A percentile compares a stretch with the other conserved stretches of the same genome.
phyloP scores from a whole-genome alignment of 2,329 filamentous ascomycete species.

The Huntiella moniliformis region DNA sequence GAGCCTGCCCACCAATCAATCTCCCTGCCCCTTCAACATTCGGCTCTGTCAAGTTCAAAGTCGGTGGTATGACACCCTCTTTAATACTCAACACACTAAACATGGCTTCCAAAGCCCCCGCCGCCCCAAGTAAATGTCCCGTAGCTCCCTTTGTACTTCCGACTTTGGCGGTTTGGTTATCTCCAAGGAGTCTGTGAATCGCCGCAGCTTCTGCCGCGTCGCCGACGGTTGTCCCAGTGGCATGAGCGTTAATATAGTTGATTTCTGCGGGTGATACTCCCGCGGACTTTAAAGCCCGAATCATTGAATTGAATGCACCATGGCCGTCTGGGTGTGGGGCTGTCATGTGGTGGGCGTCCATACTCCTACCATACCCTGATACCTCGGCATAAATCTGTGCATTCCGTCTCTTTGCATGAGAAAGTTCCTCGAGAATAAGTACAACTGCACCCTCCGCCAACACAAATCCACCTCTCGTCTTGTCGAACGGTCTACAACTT shows the following conservation, averaged over 20 bases:
- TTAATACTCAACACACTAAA: conserved; percentile 65
- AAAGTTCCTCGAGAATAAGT: conserved; percentile 70
- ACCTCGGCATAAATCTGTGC: conserved; percentile 79
- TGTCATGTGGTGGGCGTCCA: conserved; percentile 86
- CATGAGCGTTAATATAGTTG: conserved; percentile 91
- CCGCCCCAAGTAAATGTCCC: conserved; percentile 79
- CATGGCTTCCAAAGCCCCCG: conserved; percentile 76
- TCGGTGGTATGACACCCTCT: conserved; percentile 68
- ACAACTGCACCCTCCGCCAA: conserved; percentile 85
- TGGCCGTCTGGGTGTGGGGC: conserved; percentile 67
- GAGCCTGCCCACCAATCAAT: conserved; percentile 56
- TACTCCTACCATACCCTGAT: conserved; percentile 73
- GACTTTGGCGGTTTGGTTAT: conserved; percentile 22
- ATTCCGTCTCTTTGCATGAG: conserved; percentile 64
- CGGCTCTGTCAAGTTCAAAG: conserved; percentile 56
- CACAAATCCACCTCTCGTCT: conserved; percentile 64
- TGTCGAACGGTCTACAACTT: conserved; percentile 78
- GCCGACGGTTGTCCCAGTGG: conserved; percentile 70
- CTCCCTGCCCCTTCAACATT: conserved; percentile 61
- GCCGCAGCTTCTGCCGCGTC: conserved; percentile 77
- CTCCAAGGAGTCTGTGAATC: conserved; percentile 52
- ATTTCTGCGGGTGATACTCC: conserved; percentile 48
- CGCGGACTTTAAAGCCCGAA: conserved; percentile 56
- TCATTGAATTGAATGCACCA: conserved; percentile 74
- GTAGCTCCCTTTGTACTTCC: conserved; percentile 90